Percentiles rank a stretch among this genome's conserved stretches.
Conservation (phyloP, 148 eudicot species). For the Diospyros kaki region DNA sequence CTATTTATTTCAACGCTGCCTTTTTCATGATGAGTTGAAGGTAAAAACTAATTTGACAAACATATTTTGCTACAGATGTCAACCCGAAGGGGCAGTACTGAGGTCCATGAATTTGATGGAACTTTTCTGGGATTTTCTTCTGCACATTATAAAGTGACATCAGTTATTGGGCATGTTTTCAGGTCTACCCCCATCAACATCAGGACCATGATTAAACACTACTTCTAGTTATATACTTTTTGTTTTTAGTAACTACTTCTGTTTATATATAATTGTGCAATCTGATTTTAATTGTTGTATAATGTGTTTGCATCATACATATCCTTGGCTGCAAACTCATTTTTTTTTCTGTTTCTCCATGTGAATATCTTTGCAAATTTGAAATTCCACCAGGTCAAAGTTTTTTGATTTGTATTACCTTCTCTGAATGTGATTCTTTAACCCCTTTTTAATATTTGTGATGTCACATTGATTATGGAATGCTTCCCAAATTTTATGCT, state of each 20-base stretch:
- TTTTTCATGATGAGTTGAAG: neutral
- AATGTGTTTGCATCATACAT: neutral
- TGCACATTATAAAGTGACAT: conserved; percentile 72
- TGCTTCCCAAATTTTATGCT: neutral
- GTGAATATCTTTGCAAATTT: neutral
- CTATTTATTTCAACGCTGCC: neutral
- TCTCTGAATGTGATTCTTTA: neutral
- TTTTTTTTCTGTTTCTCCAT: neutral
- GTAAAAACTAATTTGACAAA: neutral
- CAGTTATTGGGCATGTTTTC: conserved; percentile 98
- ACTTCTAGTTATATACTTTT: neutral
- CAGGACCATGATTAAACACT: neutral
- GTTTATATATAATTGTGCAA: neutral
- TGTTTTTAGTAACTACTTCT: neutral
- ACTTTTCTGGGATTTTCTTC: conserved; percentile 48
- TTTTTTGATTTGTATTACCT: neutral
- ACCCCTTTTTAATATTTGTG: too few species aligned
- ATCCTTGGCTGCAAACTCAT: neutral
- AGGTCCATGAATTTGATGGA: conserved; percentile 90
- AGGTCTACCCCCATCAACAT: conserved; percentile 36
- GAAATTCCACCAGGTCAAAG: neutral
- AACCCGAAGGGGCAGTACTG: conserved; percentile 81
- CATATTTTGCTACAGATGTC: conserved; percentile 57
- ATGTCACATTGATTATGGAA: neutral
- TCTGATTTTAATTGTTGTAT: neutral